Evolutionary conservation across 805 yeast species (phyloP).

Genomic region (Candida incommunis): DNA sequence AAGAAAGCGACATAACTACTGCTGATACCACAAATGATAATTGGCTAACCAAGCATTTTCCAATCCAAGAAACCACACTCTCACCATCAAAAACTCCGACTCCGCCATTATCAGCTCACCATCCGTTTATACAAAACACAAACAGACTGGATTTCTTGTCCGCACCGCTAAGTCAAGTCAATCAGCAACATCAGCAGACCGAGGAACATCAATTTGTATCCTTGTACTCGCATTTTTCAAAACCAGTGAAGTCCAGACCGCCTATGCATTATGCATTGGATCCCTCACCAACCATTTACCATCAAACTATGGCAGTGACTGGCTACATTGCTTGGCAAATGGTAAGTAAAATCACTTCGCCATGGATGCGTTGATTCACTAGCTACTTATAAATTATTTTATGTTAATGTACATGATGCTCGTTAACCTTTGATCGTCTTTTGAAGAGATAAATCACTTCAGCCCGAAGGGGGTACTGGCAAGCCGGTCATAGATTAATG

Average conservation of each 20-base stretch:
- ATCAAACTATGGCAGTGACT: not conserved
- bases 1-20: too few relatives aligned
- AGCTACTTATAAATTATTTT: not conserved
- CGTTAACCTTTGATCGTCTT: too few relatives aligned
- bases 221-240: not conserved
- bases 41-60: not conserved
- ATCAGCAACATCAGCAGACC: not conserved
- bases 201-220: not conserved
- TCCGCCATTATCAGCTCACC: not conserved
- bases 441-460: not conserved
- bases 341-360: not conserved
- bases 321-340: not conserved
- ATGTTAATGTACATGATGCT: not conserved
- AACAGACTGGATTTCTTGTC: not conserved
- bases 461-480: not conserved
- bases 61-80: not conserved
- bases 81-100: not conserved
- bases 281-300: not conserved
- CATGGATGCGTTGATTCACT: not conserved
- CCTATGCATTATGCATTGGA: not conserved
- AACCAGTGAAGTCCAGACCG: not conserved
- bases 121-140: not conserved
- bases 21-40: not conserved
- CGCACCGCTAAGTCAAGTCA: not conserved
- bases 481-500: not conserved